phyloP scores from a whole-genome alignment of 2,329 filamentous ascomycete species.

The Ceratocystis cacaofunesta region DNA sequence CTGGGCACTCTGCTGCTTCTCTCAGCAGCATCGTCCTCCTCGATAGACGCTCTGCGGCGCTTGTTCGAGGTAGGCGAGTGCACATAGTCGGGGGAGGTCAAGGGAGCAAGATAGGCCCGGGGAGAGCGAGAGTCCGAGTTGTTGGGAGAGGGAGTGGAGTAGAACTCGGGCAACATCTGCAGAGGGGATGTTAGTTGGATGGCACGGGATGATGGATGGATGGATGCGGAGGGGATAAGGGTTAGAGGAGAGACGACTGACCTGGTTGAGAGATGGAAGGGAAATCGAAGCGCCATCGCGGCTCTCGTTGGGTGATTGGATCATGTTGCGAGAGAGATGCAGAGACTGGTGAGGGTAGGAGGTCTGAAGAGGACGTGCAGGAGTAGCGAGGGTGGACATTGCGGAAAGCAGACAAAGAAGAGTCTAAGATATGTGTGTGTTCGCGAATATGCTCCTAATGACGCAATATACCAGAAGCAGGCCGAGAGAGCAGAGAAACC shows the following conservation, averaged over 20 bases:
- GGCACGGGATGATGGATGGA: background rate
- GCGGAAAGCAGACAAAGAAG: constrained; percentile 23
- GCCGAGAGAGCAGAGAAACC: background rate
- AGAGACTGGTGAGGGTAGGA: constrained; percentile 10
- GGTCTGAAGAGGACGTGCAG: background rate
- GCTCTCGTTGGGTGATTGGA: constrained; percentile 27
- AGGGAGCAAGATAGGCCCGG: constrained; percentile 21
- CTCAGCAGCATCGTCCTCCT: constrained; percentile 27
- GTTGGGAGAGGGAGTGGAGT: constrained; percentile 22
- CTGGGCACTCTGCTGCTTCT: constrained; percentile 33
- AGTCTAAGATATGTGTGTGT: background rate
- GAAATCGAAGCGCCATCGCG: constrained; percentile 28
- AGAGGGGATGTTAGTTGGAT: constrained; percentile 16
- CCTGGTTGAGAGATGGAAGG: constrained; percentile 40
- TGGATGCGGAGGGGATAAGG: background rate
- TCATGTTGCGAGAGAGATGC: constrained; percentile 38
- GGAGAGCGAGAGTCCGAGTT: constrained; percentile 26
- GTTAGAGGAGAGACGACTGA: constrained; percentile 21
- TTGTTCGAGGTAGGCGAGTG: constrained; percentile 35
- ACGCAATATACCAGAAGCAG: background rate
- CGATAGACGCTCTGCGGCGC: constrained; percentile 30
- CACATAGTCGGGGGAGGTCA: constrained; percentile 33
- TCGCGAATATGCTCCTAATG: too few species aligned
- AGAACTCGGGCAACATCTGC: constrained; percentile 24
- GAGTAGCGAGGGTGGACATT: constrained; percentile 23